Evolutionary conservation across 768 basidiomycete genomes (phyloP), one percentile per base, ranked within the genome.

Genomic region (Tremella mesenterica): DNA sequence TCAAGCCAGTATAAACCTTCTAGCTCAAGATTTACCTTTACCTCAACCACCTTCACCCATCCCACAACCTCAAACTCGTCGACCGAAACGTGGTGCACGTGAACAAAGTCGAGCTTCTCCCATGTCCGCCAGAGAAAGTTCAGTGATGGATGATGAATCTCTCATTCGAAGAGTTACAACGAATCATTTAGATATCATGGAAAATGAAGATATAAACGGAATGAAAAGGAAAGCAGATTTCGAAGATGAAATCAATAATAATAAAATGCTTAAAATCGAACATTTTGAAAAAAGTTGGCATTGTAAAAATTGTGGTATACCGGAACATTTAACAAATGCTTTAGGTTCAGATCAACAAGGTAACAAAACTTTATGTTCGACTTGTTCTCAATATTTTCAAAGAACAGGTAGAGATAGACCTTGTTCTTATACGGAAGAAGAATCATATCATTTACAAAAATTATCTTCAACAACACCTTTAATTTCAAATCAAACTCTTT

Each of bases 1-100:
- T 1, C 86, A 85, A 1, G 90, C 92, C 75, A 91, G 91, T 60
- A 87, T 86, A 49, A 82, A 81, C 27, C 69, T 63, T 33, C 63
- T 71, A 44, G 52, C 58, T 16, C 67, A 59, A 36, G 65, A 62
- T 47, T 48, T 61, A 20, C 65, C 59, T 8, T 85, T 77, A 25
- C 58, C 48, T 29, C 54, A 38, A 23, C 69, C 63, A 29, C 88
- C 84, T 70, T 77, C 85, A 0, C 86, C 87, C 16, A 58, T 78
- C 4, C 81, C 79, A 60, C 81, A 83, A 10, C 54, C 18, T 18
- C 28, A 45, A 25, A 47, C 18, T 16, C 18, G 48, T 45, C 33
- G 54, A 53, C 41, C 38, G 49, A 13, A 43, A 51, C 52, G 52
- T 2, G 50, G 50, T 27, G 51, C 49, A 10, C 49, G 57, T 20